Evolutionary conservation across 2,329 filamentous ascomycete species (phyloP), one percentile per base, ranked within the genome.

Genomic region (Tolypocladium inflatum): DNA sequence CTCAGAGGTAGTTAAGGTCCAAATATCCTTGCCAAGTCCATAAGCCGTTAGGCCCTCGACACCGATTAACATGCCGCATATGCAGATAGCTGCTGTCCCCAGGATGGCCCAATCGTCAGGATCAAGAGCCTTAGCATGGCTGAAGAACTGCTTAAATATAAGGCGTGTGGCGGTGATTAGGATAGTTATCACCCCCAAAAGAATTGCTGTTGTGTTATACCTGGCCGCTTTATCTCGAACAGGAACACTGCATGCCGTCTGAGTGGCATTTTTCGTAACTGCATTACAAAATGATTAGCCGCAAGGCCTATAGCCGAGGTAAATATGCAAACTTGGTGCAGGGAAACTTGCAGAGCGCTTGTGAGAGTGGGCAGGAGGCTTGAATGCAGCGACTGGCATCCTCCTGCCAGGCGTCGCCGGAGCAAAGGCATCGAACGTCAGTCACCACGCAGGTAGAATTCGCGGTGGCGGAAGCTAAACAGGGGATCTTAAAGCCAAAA

Each of bases 11-110:
- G 68, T 61, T 11, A 80, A 61, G 3, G 73, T 75, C 77, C 77
- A 80, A 17, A 79, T 70, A 56, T 80, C 77, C 35, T 60, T 70
- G 7, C 77, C 76, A 2, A 79, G 66, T 3, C 78, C 78, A 57
- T 74, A 65, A 50, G 66, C 63, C 0, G 62, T 63, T 17, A 66
- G 62, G 15, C 68, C 66, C 33, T 65, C 62, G 23, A 67, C 59
- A 41, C 65, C 68, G 51, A 74, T 63, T 56, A 67, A 56, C 2
- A 64, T 66, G 58, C 63, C 66, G 9, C 68, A 65, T 2, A 70
- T 59, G 30, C 67, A 71, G 5, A 67, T 58, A 11, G 68, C 2
- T 8, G 68, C 39, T 1, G 68, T 65, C 1, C 61, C 57, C 9
- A 73, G 45, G 41, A 73, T 63, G 54, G 67, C 63, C 66, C 69